Evolutionary conservation across 805 yeast species (phyloP), one percentile per base, ranked within the genome.

Genomic region (Schizosaccharomyces lindneri): DNA sequence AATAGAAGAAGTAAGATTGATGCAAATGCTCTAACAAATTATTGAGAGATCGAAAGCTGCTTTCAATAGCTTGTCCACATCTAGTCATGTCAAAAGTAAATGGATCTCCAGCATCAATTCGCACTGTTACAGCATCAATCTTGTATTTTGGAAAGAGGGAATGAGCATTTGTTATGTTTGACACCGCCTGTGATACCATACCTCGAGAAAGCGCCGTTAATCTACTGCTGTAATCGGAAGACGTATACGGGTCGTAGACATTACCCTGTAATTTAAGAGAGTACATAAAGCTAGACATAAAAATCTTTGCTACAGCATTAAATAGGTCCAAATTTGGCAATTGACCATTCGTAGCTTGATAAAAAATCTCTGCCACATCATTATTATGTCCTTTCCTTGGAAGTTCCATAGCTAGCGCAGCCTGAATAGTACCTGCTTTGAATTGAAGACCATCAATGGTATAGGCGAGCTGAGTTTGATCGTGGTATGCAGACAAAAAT

Each of bases 401-500:
- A 68, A 79, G 87, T 70, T 93, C 97, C 63, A 93, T 67, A 24
- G 88, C 83, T 3, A 93, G 69, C 0, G 97, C 97, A 43, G 93
- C 85, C 67, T 93, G 97, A 51, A 93, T 84, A 0, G 93, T 80
- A 0, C 99, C 99, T 43, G 95, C 97, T 0, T 97, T 88, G 62
- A 81, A 75, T 67, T 87, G 94, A 68, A 93, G 73, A 11, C 48
- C 6, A 6, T 41, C 19, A 3, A 41, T 27, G 29, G 4, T 36
- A 24, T 21, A 21, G 4, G 13, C 19, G 27, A 11, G 5, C 0
- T 84, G 74, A 0, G 86, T 81, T 5, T 63, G 51, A 24, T 62
- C 61, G 68, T 93, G 97, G 70, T 93, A 93, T 0, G 95, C 95
- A 63, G 85, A 87, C 7, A 90, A 96, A 97, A 97, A 93, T 3